Percentiles rank a stretch among this genome's conserved stretches.
Evolutionary conservation across 352 stramenopile genomes (phyloP).

Genomic region (Heterotrichella gracilis): DNA sequence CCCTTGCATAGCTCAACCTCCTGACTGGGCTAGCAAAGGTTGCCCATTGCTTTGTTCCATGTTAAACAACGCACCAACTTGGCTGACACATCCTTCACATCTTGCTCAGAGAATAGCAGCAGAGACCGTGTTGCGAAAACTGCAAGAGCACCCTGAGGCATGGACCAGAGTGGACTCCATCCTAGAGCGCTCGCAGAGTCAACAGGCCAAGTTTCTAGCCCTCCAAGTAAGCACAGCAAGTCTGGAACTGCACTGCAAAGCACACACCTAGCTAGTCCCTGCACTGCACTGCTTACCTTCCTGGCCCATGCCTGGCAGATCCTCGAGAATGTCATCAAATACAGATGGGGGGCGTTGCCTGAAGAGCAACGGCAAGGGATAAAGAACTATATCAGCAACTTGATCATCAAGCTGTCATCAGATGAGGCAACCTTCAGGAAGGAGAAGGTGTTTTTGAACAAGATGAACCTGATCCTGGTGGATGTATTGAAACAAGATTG

Average conservation of each 20-base stretch:
- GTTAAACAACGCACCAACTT: too few species aligned
- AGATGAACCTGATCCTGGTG: constrained; percentile 80
- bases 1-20: too few species aligned
- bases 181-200: background rate
- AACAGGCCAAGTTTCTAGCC: background rate
- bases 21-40: too few species aligned
- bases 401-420: constrained; percentile 61
- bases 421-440: constrained; percentile 44
- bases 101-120: too few species aligned
- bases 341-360: constrained; percentile 31
- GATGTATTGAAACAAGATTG: constrained; percentile 98
- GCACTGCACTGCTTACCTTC: too few species aligned
- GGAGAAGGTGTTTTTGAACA: constrained; percentile 30
- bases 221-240: too few species aligned
- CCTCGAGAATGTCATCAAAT: constrained; percentile 78
- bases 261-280: too few species aligned
- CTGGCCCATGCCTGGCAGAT: too few species aligned
- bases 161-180: background rate
- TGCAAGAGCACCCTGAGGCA: background rate
- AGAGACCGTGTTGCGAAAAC: too few species aligned
- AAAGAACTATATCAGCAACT: constrained; percentile 84
- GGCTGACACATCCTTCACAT: too few species aligned
- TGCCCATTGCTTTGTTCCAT: too few species aligned
- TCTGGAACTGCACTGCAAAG: too few species aligned
- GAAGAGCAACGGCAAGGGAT: constrained; percentile 64